Percentiles rank a stretch among this genome's conserved stretches.
These are phyloP conservation scores for Potentilla sterilis DNA, from an alignment of 306 rosid genomes.

Conservation along the genomic window DNA sequence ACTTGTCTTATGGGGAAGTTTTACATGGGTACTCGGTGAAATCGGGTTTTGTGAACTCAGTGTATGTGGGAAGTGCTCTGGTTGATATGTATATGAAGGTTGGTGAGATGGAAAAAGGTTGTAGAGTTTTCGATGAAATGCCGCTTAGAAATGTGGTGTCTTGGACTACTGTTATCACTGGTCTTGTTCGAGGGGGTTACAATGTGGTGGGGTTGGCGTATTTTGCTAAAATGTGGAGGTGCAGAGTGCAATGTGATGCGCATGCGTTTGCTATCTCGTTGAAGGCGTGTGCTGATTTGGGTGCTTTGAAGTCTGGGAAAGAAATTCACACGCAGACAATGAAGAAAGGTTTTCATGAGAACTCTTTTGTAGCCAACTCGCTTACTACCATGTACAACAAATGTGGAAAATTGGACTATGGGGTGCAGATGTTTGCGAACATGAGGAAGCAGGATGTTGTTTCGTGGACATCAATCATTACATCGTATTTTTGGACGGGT, in stretches of 20 bases:
- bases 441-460: constrained; percentile 66
- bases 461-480: constrained; percentile 73
- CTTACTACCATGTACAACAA: constrained; percentile 72
- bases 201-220: constrained; percentile 48
- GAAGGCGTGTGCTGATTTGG: constrained; percentile 70
- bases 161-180: constrained; percentile 67
- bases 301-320: constrained; percentile 54
- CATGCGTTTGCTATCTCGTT: constrained; percentile 59
- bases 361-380: constrained; percentile 57
- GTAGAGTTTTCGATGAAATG: constrained; percentile 57
- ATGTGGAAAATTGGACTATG: constrained; percentile 66
- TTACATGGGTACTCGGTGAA: constrained; percentile 66
- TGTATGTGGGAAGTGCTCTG: constrained; percentile 67
- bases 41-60: constrained; percentile 54
- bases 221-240: constrained; percentile 74
- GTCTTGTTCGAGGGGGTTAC: constrained; percentile 70
- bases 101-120: constrained; percentile 49
- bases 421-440: constrained; percentile 51
- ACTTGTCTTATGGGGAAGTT: constrained; percentile 41
- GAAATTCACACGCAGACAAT: constrained; percentile 59
- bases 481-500: constrained; percentile 48
- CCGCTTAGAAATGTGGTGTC: constrained; percentile 56
- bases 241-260: constrained; percentile 58
- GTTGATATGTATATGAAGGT: constrained; percentile 73
- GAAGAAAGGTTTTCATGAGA: constrained; percentile 64